Evolutionary conservation across 1,139 yeast species (phyloP).

Genomic region (Candida mesenterica): DNA sequence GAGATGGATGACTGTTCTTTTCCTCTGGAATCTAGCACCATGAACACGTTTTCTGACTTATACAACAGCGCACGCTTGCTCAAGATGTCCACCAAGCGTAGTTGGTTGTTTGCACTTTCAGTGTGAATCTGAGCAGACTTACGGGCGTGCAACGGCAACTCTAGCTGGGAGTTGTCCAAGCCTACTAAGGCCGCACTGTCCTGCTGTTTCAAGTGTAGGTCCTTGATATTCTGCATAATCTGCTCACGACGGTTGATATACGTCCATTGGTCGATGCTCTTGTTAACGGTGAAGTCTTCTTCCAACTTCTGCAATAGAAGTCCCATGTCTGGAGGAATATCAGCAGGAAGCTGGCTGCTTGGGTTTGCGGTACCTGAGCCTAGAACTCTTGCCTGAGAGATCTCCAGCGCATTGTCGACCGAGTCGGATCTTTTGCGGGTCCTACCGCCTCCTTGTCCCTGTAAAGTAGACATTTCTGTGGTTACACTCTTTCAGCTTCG

Average conservation of each 20-base stretch:
- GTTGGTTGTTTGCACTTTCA: constrained; percentile 20
- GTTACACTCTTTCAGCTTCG: too few species aligned
- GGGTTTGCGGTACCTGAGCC: constrained; percentile 6
- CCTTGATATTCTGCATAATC: constrained; percentile 39
- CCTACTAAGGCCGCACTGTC: constrained; percentile 18
- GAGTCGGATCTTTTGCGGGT: constrained; percentile 18
- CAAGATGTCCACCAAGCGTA: constrained; percentile 60
- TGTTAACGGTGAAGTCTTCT: constrained; percentile 41
- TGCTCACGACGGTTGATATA: constrained; percentile 48
- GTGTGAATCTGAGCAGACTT: constrained; percentile 25
- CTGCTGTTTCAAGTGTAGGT: constrained; percentile 36
- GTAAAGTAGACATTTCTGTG: constrained; percentile 6
- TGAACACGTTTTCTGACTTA: constrained; percentile 68
- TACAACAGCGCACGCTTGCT: constrained; percentile 68
- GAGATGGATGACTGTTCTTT: constrained; percentile 74
- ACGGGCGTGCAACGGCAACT: constrained; percentile 62
- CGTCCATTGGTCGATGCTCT: constrained; percentile 49
- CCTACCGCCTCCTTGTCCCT: constrained; percentile 12
- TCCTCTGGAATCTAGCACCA: constrained; percentile 73
- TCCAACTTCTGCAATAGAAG: constrained; percentile 43
- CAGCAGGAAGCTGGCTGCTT: constrained; percentile 21
- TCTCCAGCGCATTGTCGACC: neutral
- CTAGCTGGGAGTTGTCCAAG: constrained; percentile 43
- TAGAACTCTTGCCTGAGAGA: constrained; percentile 10
- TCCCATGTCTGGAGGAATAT: constrained; percentile 50